Evolutionary conservation across 2,329 filamentous ascomycete species (phyloP).

Genomic region (Exophiala oligosperma): DNA sequence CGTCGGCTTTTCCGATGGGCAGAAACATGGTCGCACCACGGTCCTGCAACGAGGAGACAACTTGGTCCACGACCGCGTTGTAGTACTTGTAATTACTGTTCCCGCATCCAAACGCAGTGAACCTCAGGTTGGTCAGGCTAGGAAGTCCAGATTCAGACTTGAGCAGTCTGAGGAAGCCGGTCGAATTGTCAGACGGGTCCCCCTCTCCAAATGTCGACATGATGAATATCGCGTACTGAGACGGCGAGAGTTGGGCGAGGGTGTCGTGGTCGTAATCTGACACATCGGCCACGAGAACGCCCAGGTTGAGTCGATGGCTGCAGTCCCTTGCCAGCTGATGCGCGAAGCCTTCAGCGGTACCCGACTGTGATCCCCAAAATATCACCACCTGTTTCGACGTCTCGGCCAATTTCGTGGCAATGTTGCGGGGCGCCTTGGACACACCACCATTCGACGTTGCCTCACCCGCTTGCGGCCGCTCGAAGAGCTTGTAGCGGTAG

Average conservation of each 20-base stretch:
- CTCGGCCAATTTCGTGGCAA: slow-evolving; percentile 46
- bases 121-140: slow-evolving; percentile 35
- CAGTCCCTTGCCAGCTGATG: slow-evolving; percentile 88
- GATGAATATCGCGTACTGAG: slow-evolving; percentile 37
- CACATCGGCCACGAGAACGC: slow-evolving; percentile 40
- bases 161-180: slow-evolving; percentile 37
- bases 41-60: slow-evolving; percentile 27
- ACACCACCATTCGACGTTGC: slow-evolving; percentile 20
- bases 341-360: slow-evolving; percentile 91
- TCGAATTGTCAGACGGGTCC: slow-evolving; percentile 41
- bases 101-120: slow-evolving; percentile 46
- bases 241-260: slow-evolving; percentile 21
- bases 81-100: slow-evolving; percentile 52
- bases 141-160: slow-evolving; percentile 24
- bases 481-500: slow-evolving; percentile 49
- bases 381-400: slow-evolving; percentile 59
- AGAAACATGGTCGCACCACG: slow-evolving; percentile 31
- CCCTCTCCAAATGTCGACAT: slow-evolving; percentile 42
- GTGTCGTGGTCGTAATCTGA: slow-evolving; percentile 24
- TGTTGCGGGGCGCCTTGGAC: slow-evolving; percentile 35
- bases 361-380: slow-evolving; percentile 90
- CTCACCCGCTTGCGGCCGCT: slow-evolving; percentile 49
- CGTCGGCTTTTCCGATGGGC: slow-evolving; percentile 40
- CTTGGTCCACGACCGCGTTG: slow-evolving; percentile 43
- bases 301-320: slow-evolving; percentile 81